Evolutionary conservation across 176 grass and related monocot genomes (phyloP).

Genomic region (Elaeis guineensis): DNA sequence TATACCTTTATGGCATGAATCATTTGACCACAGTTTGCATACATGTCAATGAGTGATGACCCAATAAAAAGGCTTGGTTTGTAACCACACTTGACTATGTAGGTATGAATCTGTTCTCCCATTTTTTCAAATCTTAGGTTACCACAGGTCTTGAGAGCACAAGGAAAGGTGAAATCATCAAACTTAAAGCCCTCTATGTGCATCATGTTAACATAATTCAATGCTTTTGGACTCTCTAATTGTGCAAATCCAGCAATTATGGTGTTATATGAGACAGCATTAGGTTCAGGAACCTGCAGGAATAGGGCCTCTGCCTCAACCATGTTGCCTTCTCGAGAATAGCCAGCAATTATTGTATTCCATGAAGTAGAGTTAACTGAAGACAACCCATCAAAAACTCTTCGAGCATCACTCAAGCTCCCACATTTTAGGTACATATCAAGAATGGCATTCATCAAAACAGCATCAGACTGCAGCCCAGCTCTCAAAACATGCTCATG

Average conservation of each 20-base stretch:
- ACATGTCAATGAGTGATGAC: conserved; percentile 37
- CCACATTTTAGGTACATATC: conserved; percentile 36
- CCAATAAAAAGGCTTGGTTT: conserved; percentile 8
- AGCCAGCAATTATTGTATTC: conserved; percentile 32
- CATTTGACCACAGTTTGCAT: conserved; percentile 24
- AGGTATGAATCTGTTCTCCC: conserved; percentile 29
- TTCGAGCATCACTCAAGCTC: conserved; percentile 16
- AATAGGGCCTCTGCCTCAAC: conserved; percentile 23
- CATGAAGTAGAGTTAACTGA: conserved; percentile 18
- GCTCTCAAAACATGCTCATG: conserved; percentile 1
- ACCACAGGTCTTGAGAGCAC: conserved; percentile 22
- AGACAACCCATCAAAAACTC: conserved; percentile 17
- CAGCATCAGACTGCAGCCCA: conserved; percentile 9
- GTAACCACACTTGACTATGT: conserved; percentile 24
- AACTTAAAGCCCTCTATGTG: conserved; percentile 26
- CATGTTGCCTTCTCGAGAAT: conserved; percentile 19
- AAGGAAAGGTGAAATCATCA: conserved; percentile 31
- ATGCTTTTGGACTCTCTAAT: conserved; percentile 18
- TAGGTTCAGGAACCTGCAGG: conserved; percentile 10
- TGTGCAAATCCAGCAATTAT: conserved; percentile 31
- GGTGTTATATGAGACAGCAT: conserved; percentile 31
- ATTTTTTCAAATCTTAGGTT: conserved; percentile 10
- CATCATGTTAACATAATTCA: conserved; percentile 24
- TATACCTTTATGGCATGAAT: conserved; percentile 16
- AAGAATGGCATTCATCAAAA: conserved; percentile 25